Evolutionary conservation across 768 basidiomycete genomes (phyloP).

Genomic region (Leucogyrophana mollusca): DNA sequence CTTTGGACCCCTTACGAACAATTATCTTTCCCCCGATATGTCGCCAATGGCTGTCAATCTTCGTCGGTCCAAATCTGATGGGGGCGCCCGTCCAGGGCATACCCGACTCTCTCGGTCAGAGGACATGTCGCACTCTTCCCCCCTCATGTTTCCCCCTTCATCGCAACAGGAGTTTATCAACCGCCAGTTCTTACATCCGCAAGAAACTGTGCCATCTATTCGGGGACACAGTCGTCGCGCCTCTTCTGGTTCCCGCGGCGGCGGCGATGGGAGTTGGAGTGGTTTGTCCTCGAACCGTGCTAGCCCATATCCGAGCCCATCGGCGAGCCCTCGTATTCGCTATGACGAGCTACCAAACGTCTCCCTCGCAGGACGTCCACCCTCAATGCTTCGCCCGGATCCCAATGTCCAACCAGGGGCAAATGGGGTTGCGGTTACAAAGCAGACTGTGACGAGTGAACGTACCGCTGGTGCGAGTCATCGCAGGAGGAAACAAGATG

Average conservation of each 20-base stretch:
- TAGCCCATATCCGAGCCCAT: conserved; percentile 68
- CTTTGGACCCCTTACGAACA: conserved; percentile 15
- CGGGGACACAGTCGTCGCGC: conserved; percentile 43
- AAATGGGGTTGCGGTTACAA: conserved; percentile 38
- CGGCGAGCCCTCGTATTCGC: conserved; percentile 56
- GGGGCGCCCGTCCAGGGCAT: conserved; percentile 38
- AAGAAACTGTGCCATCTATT: conserved; percentile 34
- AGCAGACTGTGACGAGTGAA: conserved; percentile 87
- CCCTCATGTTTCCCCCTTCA: conserved; percentile 28
- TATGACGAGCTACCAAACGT: conserved; percentile 49
- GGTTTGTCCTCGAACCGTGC: conserved; percentile 39
- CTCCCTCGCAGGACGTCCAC: conserved; percentile 19
- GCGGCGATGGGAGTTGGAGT: conserved; percentile 30
- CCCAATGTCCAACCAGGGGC: conserved; percentile 3
- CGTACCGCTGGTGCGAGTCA: conserved; percentile 87
- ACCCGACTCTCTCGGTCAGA: conserved; percentile 61
- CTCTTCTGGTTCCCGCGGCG: conserved; percentile 36
- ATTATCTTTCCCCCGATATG: conserved; percentile 37
- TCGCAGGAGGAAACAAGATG: conserved; percentile 83
- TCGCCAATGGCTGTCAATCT: conserved; percentile 29
- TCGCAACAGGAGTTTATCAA: conserved; percentile 44
- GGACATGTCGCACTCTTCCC: conserved; percentile 44
- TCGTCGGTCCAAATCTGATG: conserved; percentile 53
- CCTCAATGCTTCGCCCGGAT: conserved; percentile 13
- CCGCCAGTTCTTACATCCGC: conserved; percentile 43